These are phyloP conservation scores for Spergularia marina DNA, from an alignment of 148 eudicot species.

Conservation along the genomic window DNA sequence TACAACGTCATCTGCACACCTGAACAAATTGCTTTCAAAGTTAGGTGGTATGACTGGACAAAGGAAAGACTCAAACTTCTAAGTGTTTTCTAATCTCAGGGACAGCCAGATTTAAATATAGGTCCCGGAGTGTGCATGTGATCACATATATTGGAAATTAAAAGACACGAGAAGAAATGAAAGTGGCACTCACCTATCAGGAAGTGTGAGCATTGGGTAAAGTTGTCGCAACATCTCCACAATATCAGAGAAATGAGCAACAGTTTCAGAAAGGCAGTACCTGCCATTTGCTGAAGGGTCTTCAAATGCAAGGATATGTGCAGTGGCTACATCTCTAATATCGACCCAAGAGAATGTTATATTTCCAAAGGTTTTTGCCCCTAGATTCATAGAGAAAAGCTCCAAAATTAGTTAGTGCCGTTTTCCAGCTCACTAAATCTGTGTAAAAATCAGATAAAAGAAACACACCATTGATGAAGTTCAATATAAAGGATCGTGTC, in stretches of 20 bases:
- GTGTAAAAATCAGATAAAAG: background rate
- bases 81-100: no score
- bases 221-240: slow-evolving; percentile 31
- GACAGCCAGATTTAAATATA: no score
- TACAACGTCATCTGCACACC: no score
- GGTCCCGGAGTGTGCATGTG: no score
- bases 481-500: no score
- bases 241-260: slow-evolving; percentile 17
- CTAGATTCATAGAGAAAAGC: slow-evolving; percentile 15
- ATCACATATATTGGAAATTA: no score
- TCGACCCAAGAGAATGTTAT: slow-evolving; percentile 24
- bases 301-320: slow-evolving; percentile 46
- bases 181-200: slow-evolving; percentile 31
- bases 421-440: no score
- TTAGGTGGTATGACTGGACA: no score
- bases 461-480: slow-evolving; percentile 20
- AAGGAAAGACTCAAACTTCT: no score
- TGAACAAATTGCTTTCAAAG: no score
- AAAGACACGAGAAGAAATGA: no score
- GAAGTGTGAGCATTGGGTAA: slow-evolving; percentile 35
- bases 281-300: slow-evolving; percentile 45
- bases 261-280: slow-evolving; percentile 35
- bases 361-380: slow-evolving; percentile 14
- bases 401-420: background rate
- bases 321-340: slow-evolving; percentile 48